Base-by-base conservation (phyloP, 2,329 filamentous ascomycete species). In the Neobulgaria alba region DNA sequence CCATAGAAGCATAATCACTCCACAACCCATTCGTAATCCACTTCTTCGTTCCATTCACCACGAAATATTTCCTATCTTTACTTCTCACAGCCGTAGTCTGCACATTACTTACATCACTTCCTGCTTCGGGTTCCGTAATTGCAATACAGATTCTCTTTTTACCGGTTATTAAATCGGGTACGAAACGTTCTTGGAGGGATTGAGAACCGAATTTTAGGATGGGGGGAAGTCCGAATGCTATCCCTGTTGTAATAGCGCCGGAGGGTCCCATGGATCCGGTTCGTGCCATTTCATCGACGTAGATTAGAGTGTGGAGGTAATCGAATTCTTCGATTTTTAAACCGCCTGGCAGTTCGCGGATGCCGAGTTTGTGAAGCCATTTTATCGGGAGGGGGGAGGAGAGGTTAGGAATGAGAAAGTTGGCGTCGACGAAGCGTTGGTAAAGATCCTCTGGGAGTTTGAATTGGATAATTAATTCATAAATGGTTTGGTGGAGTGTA, bases 31-130 rank as follows among this genome's bases (percentile, higher is more conserved):
- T 84, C 0, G 79, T 84, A 55, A 85, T 84, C 70, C 83, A 88
- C 63, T 88, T 86, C 71, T 87, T 87, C 0, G 72, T 69, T n/a
- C 82, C 82, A 43, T 84, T 86, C 35, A 87, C 63, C 34, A 87
- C 69, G 56, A 82, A 88, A 53, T 75, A 64, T 57, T 77, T 78
- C 9, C 82, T 81, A 54, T 82, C 77, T 0, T 66, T 55, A 5
- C 68, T 73, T 58, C 77, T 79, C 3, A 61, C 65, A 2, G 82
- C 83, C 0, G 76, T 82, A 0, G 82, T 86, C 3, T 71, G 69
- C 49, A 87, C 82, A 53, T 80, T 82, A 5, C 81, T 79, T 1
- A 88, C 84, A 56, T 88, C 83, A 38, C 73, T 79, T 0, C 84
- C 83, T 0, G 82, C 82, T 38, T 76, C 77, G 0, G 84, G 84